A percentile compares a stretch with the other conserved stretches of the same genome.
These are phyloP conservation scores for Xylaria grammica DNA, from an alignment of 495 filamentous ascomycete genomes.

Conservation along the genomic window DNA sequence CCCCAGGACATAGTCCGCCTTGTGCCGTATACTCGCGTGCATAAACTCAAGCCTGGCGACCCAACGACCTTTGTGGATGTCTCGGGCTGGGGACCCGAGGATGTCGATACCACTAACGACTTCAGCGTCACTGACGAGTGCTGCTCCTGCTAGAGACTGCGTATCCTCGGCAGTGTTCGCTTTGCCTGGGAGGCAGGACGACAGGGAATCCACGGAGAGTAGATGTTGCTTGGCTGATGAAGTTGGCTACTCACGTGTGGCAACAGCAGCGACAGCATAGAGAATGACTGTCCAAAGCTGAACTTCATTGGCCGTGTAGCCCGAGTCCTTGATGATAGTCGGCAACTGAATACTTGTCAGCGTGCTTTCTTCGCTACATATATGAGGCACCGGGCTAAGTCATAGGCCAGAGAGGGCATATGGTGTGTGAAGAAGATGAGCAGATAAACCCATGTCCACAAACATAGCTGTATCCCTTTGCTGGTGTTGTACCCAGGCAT, in stretches of 20 bases:
- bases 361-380: too few relatives aligned
- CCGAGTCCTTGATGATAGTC: constrained; percentile 68
- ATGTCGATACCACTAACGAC: not conserved
- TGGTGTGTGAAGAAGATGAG: too few relatives aligned
- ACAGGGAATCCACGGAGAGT: too few relatives aligned
- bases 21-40: not conserved
- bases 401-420: too few relatives aligned
- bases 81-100: not conserved
- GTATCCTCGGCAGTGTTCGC: too few relatives aligned
- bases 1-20: not conserved
- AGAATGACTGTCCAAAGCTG: constrained; percentile 73
- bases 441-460: too few relatives aligned
- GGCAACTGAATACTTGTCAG: constrained; percentile 67
- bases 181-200: too few relatives aligned
- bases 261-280: constrained; percentile 63
- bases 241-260: constrained; percentile 58
- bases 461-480: too few relatives aligned
- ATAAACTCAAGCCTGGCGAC: not conserved
- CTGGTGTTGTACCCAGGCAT: too few relatives aligned
- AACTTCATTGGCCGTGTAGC: constrained; percentile 64
- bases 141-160: not conserved
- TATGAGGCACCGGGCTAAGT: too few relatives aligned
- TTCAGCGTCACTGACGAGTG: not conserved
- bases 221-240: too few relatives aligned
- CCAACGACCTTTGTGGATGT: not conserved